Percentiles rank a stretch among this genome's conserved stretches.
phyloP scores from a whole-genome alignment of 257 asterid genomes.

The Plantago major region DNA sequence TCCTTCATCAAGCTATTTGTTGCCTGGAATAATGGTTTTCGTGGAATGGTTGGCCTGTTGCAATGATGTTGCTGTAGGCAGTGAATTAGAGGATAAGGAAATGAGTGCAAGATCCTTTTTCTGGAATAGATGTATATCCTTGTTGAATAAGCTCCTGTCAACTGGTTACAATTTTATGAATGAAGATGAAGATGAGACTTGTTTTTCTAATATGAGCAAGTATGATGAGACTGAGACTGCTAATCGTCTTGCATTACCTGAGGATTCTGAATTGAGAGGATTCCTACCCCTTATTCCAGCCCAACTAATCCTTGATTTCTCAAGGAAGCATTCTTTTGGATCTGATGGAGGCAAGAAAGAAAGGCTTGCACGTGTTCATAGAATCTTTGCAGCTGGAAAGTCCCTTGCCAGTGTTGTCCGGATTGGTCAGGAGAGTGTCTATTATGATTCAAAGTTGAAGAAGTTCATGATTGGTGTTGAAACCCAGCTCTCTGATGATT shows the following conservation, averaged over 20 bases:
- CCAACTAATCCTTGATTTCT: conserved; percentile 79
- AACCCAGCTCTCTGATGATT: conserved; percentile 55
- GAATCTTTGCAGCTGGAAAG: conserved; percentile 92
- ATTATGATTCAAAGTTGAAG: conserved; percentile 55
- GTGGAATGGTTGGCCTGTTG: conserved; percentile 91
- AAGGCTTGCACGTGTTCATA: conserved; percentile 56
- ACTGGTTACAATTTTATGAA: conserved; percentile 43
- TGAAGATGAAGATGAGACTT: conserved; percentile 74
- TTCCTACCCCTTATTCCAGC: conserved; percentile 85
- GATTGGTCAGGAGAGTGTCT: conserved; percentile 59
- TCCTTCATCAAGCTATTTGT: conserved; percentile 65
- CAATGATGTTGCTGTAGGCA: conserved; percentile 68
- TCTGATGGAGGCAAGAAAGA: conserved; percentile 56
- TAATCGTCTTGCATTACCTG: conserved; percentile 79
- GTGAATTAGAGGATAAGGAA: conserved; percentile 76
- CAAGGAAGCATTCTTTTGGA: conserved; percentile 66
- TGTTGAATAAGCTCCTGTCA: conserved; percentile 69
- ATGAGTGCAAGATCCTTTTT: conserved; percentile 56
- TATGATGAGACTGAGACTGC: conserved; percentile 81
- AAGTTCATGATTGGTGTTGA: conserved; percentile 66
- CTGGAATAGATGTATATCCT: conserved; percentile 64
- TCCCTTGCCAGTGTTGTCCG: conserved; percentile 64
- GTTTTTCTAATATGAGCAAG: conserved; percentile 78
- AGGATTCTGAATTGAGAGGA: conserved; percentile 92
- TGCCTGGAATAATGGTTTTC: conserved; percentile 89